Evolutionary conservation across 257 asterid species (phyloP), one percentile per base, ranked within the genome.

Genomic region (Paraleonurus japonicus): DNA sequence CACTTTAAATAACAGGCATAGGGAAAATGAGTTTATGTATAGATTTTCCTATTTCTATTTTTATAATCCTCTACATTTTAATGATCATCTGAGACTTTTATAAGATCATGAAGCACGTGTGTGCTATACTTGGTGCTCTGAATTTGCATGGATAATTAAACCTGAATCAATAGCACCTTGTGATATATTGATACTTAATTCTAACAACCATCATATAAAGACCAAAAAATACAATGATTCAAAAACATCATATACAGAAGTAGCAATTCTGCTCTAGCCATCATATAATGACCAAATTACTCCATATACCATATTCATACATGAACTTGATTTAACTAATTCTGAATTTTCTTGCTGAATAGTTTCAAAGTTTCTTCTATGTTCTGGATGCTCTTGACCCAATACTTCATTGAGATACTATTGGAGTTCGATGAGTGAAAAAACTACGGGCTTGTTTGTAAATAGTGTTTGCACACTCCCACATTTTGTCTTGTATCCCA

Each of bases 361-460:
- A 60, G 1, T 43, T 26, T 19, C 50, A 41, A 59, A 16, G 24
- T 51, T 33, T 39, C 57, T 62, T 33, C 22, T 8, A 24, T 70
- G 57, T 23, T 32, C 57, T 11, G 23, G 2, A 4, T 26, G 15
- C 11, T 61, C 26, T 30, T 1, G 33, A 16, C 17, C 51, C 20
- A 27, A 27, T 60, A 19, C 19, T 69, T 70, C 8, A 5, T 60
- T 60, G 22, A 37, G 59, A 28, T 9, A 8, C 26, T 24, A 24
- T 16, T 71, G 62, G 62, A 71, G 61, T 71, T 28, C 28, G 48
- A 62, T 72, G 7, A 12, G 41, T 61, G 62, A 30, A 32, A 41
- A 71, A 3, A 24, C 17, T 30, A 2, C 28, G 8, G n/a, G 23
- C 61, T 47, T n/a, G 26, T 16, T 7, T 43, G 2, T 61, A 19